A percentile compares a stretch with the other conserved stretches of the same genome.
These are phyloP conservation scores for Berberis thunbergii DNA, from an alignment of 164 flowering plant species.

Conservation along the genomic window DNA sequence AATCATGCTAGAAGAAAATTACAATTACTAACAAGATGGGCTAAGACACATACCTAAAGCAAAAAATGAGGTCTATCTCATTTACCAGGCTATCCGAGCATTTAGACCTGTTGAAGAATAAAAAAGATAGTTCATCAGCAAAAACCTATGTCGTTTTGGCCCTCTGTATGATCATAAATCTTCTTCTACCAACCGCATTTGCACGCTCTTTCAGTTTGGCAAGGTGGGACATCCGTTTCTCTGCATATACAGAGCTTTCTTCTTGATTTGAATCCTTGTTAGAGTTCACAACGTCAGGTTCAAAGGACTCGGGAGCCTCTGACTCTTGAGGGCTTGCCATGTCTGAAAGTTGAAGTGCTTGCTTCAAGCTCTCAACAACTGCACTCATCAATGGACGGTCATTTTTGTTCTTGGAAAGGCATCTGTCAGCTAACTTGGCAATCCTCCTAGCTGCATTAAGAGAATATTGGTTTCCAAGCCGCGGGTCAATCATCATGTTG, in stretches of 20 bases:
- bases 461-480: constrained; percentile 47
- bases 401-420: constrained; percentile 47
- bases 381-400: constrained; percentile 73
- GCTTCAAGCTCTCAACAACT: constrained; percentile 51
- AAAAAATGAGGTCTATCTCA: neutral
- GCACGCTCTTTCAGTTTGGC: constrained; percentile 40
- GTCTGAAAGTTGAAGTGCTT: constrained; percentile 41
- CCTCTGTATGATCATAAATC: constrained; percentile 46
- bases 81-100: constrained; percentile 4
- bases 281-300: constrained; percentile 5
- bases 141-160: constrained; percentile 23
- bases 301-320: constrained; percentile 11
- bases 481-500: constrained; percentile 64
- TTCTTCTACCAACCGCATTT: constrained; percentile 31
- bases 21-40: neutral
- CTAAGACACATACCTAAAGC: constrained; percentile 2
- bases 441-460: constrained; percentile 43
- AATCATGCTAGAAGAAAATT: neutral
- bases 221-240: constrained; percentile 25
- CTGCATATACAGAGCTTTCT: too few relatives aligned
- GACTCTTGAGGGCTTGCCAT: constrained; percentile 10
- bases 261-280: constrained; percentile 8
- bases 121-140: constrained; percentile 3
- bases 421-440: constrained; percentile 69
- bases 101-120: constrained; percentile 13